These are phyloP conservation scores for Lasiodiplodia hormozganensis DNA, from an alignment of 2,329 filamentous ascomycete genomes.

Conservation along the genomic window DNA sequence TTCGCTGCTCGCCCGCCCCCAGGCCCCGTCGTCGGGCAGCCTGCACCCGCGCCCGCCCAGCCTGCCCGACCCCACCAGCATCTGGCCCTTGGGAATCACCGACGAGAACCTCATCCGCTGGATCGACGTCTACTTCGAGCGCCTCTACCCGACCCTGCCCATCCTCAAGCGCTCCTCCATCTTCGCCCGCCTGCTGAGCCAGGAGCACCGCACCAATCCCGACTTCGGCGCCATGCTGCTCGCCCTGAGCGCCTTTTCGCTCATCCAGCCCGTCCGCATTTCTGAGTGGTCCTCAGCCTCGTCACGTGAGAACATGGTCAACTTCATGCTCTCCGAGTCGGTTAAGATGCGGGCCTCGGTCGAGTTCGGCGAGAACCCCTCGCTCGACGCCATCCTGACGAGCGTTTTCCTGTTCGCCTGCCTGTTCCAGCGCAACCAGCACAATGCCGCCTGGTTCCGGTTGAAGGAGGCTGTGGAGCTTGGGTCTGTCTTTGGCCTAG, in stretches of 20 bases:
- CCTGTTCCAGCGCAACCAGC: conserved; percentile 37
- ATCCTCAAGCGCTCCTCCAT: conserved; percentile 49
- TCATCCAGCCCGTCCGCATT: conserved; percentile 54
- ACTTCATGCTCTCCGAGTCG: conserved; percentile 52
- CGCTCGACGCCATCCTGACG: conserved; percentile 38
- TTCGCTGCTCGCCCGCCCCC: neutral
- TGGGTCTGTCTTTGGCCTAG: conserved; percentile 49
- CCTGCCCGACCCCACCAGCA: conserved; percentile 1
- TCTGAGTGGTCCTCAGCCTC: conserved; percentile 44
- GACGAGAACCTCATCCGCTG: conserved; percentile 48
- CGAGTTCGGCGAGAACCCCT: conserved; percentile 43
- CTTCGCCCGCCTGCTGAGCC: conserved; percentile 51
- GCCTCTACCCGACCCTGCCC: conserved; percentile 52
- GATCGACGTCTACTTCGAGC: conserved; percentile 54
- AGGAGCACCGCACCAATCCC: conserved; percentile 51
- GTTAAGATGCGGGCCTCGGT: conserved; percentile 53
- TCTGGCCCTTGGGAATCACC: conserved; percentile 28
- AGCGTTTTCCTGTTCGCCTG: conserved; percentile 43
- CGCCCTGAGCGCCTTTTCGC: conserved; percentile 51
- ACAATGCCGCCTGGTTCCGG: conserved; percentile 39
- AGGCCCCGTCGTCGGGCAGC: neutral
- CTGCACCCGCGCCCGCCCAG: neutral
- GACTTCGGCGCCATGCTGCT: conserved; percentile 54
- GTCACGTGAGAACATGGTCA: conserved; percentile 45
- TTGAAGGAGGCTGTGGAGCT: conserved; percentile 45